Evolutionary conservation across 768 basidiomycete species (phyloP), one percentile per base, ranked within the genome.

Genomic region (Phylloporus sp.): DNA sequence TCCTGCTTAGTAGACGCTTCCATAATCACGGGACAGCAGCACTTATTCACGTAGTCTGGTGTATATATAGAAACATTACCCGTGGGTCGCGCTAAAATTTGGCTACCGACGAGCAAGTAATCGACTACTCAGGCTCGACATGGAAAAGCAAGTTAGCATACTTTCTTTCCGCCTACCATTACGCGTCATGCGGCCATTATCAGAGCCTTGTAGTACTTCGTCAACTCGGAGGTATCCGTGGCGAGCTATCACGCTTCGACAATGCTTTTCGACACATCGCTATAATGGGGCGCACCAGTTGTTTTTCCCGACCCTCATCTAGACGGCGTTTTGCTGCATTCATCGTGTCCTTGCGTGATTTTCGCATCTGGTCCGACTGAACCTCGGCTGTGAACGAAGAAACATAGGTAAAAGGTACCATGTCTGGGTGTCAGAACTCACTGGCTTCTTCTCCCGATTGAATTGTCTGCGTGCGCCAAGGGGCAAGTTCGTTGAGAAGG

Each of bases 191-290:
- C 46, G 16, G 63, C 48, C 38, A 63, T 55, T 41, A 76, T 49
- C 20, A 70, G 55, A 41, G 73, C 66, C 52, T 76, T 76, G 50
- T 74, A 76, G 50, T 74, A 67, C 41, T 68, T 75, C 59, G 76
- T 71, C 44, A 73, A 60, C 18, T 66, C 69, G 26, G 67, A 60
- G 9, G 74, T 72, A 53, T 76, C 73, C 39, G 61, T 62, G 7
- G 66, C 70, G 24, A 76, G 59, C 73, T 75, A 43, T 39, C 20
- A 32, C 24, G 27, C 23, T n/a, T 47, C 23, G 43, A 40, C 15
- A 45, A 49, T 39, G 38, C 22, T 42, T 26, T 51, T 24, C 32
- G 49, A 41, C 23, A 35, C 38, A 27, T 9, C 9, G 22, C 8
- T 10, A 52, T 40, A 23, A 22, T 7, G 44, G 47, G 20, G 28